Percentiles rank a stretch among this genome's conserved stretches.
These are phyloP conservation scores for Paracamarosporium sp. DNA, from an alignment of 2,329 filamentous ascomycete species.

Conservation along the genomic window DNA sequence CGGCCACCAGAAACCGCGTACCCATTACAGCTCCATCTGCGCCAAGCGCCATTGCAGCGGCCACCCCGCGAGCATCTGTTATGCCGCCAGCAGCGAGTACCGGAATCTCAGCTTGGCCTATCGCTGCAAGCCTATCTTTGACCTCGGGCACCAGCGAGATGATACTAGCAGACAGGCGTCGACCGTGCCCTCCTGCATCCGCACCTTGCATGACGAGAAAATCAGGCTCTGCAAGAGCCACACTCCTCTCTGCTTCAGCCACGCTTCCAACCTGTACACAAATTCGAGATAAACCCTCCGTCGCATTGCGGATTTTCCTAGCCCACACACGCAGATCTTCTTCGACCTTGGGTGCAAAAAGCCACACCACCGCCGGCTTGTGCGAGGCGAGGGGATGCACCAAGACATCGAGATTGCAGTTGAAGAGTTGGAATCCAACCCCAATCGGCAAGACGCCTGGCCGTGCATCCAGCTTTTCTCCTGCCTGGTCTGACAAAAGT, in stretches of 20 bases:
- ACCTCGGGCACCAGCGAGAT: conserved; percentile 65
- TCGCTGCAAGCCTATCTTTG: conserved; percentile 46
- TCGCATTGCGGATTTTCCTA: conserved; percentile 33
- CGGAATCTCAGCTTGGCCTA: conserved; percentile 45
- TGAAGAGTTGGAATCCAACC: conserved; percentile 66
- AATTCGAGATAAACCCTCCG: conserved; percentile 50
- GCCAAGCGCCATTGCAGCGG: conserved; percentile 62
- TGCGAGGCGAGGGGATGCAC: conserved; percentile 61
- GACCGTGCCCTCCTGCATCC: conserved; percentile 69
- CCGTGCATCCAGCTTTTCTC: background rate
- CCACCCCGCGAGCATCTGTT: conserved; percentile 62
- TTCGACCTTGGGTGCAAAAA: conserved; percentile 64
- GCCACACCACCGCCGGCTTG: conserved; percentile 66
- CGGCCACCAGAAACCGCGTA: conserved; percentile 65
- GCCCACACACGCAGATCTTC: conserved; percentile 43
- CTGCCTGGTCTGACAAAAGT: background rate
- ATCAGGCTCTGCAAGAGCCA: conserved; percentile 57
- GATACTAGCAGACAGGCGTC: conserved; percentile 53
- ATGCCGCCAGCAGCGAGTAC: conserved; percentile 67
- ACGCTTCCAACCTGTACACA: conserved; percentile 69
- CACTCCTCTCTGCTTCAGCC: conserved; percentile 58
- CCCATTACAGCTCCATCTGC: conserved; percentile 63
- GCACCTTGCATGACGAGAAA: conserved; percentile 66
- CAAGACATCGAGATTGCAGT: conserved; percentile 51
- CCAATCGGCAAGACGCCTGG: conserved; percentile 54